Evolutionary conservation across 352 stramenopile genomes (phyloP).

Genomic region (Globisporangium carolinianum): DNA sequence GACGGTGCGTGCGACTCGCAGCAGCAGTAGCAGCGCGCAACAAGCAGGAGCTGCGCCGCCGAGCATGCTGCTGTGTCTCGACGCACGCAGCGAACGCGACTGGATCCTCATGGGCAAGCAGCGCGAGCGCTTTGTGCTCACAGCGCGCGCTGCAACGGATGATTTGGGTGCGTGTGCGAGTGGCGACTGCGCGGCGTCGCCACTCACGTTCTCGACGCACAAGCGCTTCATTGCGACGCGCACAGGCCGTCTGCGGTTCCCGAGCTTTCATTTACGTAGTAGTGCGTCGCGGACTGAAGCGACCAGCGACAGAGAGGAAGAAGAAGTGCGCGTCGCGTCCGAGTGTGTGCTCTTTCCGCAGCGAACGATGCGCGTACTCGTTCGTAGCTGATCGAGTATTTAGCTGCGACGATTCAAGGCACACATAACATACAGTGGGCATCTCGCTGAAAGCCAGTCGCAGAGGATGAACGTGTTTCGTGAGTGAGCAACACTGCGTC

Average conservation of each 20-base stretch:
- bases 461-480: too few species aligned
- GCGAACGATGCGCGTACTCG: conserved; percentile 25
- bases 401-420: not conserved
- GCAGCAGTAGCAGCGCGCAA: not conserved
- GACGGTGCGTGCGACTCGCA: conserved; percentile 20
- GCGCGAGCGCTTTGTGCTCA: conserved; percentile 34
- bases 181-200: too few species aligned
- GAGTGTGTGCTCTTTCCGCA: conserved; percentile 36
- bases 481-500: too few species aligned
- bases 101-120: conserved; percentile 69
- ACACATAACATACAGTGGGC: too few species aligned
- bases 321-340: conserved; percentile 3
- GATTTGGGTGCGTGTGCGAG: not conserved
- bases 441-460: too few species aligned
- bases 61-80: conserved; percentile 38
- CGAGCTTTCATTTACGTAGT: conserved; percentile 36
- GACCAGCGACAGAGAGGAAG: not conserved
- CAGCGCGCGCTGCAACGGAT: not conserved
- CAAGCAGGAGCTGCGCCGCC: not conserved
- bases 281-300: not conserved
- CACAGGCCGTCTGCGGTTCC: conserved; percentile 40
- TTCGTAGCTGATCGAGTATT: conserved; percentile 10
- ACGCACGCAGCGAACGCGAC: conserved; percentile 41
- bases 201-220: conserved; percentile 26
- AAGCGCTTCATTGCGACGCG: conserved; percentile 41